Base-by-base conservation (phyloP, 2,329 filamentous ascomycete species). In the Colletotrichum plurivorum region DNA sequence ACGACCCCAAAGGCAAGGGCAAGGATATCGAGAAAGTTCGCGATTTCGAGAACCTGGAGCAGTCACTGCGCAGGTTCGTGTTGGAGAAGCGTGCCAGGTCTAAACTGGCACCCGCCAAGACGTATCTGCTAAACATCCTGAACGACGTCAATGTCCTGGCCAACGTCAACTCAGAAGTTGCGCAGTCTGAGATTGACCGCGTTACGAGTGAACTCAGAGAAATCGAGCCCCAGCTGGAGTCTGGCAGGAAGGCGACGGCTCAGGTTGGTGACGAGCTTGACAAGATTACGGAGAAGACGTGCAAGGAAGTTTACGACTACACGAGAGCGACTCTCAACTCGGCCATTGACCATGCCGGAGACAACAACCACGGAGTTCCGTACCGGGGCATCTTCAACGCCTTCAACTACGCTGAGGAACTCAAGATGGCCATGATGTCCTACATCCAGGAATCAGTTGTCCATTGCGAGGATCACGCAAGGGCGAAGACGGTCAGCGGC, bases 1-100 rank as follows among this genome's bases (percentile, higher is more conserved):
- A 86, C 53, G 89, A 92, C 43, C 85, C 86, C 41, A 92, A 92
- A 75, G 91, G 89, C 54, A 97, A 97, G 77, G 93, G 92, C 65
- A 97, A 97, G 77, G 93, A 94, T 63, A 92, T 92, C 76, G 94
- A 97, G 76, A 97, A 97, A 80, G 86, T 95, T 12, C 89, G 92
- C 68, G 95, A 98, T 75, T 99, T 99, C 77, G 92, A 95, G 76
- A 91, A 92, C 61, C 86, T 99, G 5, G 96, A 99, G 80, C 90
- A 93, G 73, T 96, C 96, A 4, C 81, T 99, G 45, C 89, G 96
- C 68, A 90, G 95, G 52, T 99, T 99, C 74, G 96, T 99, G 8
- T 86, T 99, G 27, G 96, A 99, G 78, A 98, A 98, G 85, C 90
- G 96, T 64, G 94, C 96, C 55, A 90, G 94, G 36, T 98, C 96